phyloP scores from a whole-genome alignment of 164 flowering plant genomes.

The Annona squamosa region DNA sequence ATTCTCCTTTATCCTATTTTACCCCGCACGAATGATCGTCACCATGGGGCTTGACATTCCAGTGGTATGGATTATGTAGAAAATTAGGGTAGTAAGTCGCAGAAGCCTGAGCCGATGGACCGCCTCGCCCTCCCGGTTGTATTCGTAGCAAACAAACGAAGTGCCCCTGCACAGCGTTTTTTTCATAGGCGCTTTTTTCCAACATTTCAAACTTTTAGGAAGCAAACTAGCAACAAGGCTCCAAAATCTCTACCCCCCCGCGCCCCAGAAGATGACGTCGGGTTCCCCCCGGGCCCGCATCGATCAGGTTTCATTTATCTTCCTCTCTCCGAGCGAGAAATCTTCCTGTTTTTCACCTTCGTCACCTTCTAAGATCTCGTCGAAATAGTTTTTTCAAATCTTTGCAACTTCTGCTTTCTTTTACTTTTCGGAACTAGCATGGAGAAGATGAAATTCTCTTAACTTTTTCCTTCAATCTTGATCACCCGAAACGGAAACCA shows the following conservation, averaged over 20 bases:
- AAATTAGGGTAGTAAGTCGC: background rate
- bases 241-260: background rate
- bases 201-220: background rate
- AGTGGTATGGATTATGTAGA: background rate
- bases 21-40: background rate
- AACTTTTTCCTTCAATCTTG: no score
- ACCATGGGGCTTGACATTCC: background rate
- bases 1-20: no score
- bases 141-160: background rate
- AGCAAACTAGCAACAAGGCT: background rate
- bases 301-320: slow-evolving; percentile 18
- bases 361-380: background rate
- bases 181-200: slow-evolving; percentile 1
- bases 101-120: background rate
- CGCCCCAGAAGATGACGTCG: background rate
- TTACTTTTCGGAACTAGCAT: background rate
- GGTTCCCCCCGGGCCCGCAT: slow-evolving; percentile 18
- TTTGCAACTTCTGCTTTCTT: background rate
- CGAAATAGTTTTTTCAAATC: background rate
- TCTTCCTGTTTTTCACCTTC: background rate
- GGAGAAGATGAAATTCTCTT: background rate
- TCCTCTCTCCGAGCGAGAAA: background rate
- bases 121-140: background rate
- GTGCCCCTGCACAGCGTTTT: no score
- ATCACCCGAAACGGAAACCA: no score